Evolutionary conservation across 2,329 filamentous ascomycete species (phyloP).

Genomic region (Aspergillus sp.): DNA sequence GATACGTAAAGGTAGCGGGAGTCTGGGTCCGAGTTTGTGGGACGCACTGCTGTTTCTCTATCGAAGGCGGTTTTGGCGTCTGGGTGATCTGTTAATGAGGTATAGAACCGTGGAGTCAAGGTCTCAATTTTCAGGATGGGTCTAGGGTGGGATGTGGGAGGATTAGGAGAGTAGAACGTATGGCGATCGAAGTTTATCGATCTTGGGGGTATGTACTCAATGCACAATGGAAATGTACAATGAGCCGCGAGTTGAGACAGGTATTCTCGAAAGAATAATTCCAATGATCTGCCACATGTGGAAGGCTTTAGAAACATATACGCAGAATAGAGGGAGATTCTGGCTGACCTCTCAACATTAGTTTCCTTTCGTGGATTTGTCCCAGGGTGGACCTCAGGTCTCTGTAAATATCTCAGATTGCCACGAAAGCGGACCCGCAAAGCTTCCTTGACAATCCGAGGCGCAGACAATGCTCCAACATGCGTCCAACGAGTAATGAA

Average conservation of each 20-base stretch:
- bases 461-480: slow-evolving; percentile 3
- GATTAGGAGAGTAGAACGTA: not conserved
- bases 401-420: slow-evolving; percentile 12
- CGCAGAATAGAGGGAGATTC: not conserved
- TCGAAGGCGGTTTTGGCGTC: not conserved
- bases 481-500: slow-evolving; percentile 13
- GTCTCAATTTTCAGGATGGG: not conserved
- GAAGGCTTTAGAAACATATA: not conserved
- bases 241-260: not conserved
- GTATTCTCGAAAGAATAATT: not conserved
- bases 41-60: not conserved
- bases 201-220: not conserved
- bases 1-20: too few species aligned
- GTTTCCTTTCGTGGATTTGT: slow-evolving; percentile 12
- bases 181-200: not conserved
- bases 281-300: not conserved
- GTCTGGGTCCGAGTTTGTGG: too few species aligned
- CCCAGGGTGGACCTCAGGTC: slow-evolving; percentile 8
- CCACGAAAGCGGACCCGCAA: slow-evolving; percentile 16
- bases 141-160: not conserved
- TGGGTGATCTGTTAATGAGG: not conserved
- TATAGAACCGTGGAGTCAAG: not conserved
- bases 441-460: slow-evolving; percentile 15
- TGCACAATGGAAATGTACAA: not conserved
- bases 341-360: slow-evolving; percentile 6